Evolutionary conservation across 2,329 filamentous ascomycete species (phyloP).

Genomic region (Xylariaceae sp.): DNA sequence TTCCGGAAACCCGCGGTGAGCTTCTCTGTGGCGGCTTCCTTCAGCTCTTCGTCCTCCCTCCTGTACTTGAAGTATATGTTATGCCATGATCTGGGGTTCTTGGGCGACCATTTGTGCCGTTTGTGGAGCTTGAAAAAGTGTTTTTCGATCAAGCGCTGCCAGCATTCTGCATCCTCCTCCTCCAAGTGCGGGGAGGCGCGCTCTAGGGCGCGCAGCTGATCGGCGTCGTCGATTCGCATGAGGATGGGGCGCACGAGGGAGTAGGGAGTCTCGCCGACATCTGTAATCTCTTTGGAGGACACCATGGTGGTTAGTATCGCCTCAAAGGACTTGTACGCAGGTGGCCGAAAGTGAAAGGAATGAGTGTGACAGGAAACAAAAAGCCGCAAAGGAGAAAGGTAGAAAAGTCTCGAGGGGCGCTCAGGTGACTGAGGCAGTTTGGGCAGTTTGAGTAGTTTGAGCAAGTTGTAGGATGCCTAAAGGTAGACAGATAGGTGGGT

Average conservation of each 20-base stretch:
- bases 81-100: conserved; percentile 70
- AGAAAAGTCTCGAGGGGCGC: too few species aligned
- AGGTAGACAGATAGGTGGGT: not conserved
- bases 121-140: conserved; percentile 68
- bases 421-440: not conserved
- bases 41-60: conserved; percentile 54
- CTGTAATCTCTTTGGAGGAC: conserved; percentile 48
- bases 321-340: not conserved
- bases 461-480: not conserved
- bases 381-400: too few species aligned
- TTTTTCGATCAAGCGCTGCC: conserved; percentile 74
- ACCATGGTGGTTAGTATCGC: conserved; percentile 12
- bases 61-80: conserved; percentile 72
- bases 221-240: conserved; percentile 65
- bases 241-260: conserved; percentile 66
- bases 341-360: too few species aligned
- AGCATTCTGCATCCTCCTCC: conserved; percentile 68
- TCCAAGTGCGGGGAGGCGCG: conserved; percentile 72
- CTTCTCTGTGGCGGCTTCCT: conserved; percentile 55
- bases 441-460: not conserved
- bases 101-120: conserved; percentile 61
- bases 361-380: too few species aligned
- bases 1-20: conserved; percentile 57
- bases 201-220: conserved; percentile 75
- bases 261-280: conserved; percentile 72